Evolutionary conservation across 2,329 filamentous ascomycete species (phyloP).

Genomic region (Aspergillus jensenii): DNA sequence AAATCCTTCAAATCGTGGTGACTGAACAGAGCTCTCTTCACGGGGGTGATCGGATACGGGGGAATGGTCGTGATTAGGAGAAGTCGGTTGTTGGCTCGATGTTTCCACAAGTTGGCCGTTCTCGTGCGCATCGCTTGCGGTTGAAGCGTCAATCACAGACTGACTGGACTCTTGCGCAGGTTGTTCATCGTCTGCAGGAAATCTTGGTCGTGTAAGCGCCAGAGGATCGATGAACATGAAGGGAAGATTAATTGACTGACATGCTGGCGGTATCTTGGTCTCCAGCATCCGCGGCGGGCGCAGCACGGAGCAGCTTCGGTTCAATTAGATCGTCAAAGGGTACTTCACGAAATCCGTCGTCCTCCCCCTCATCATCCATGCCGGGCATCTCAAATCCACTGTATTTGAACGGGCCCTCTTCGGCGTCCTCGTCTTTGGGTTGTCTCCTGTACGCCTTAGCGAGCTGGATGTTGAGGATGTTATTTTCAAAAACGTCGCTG

Average conservation of each 20-base stretch:
- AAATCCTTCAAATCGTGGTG: conserved; percentile 24
- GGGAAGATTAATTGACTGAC: conserved; percentile 39
- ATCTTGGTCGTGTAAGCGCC: conserved; percentile 33
- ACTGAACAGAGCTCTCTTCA: neutral
- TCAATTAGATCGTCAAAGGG: conserved; percentile 65
- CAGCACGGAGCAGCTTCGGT: conserved; percentile 61
- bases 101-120: neutral
- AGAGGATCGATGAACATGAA: conserved; percentile 19
- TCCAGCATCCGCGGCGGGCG: conserved; percentile 26
- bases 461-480: conserved; percentile 60
- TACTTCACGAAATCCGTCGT: conserved; percentile 63
- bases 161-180: conserved; percentile 22
- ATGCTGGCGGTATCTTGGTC: conserved; percentile 34
- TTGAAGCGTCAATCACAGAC: conserved; percentile 1
- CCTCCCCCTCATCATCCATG: conserved; percentile 54
- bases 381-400: conserved; percentile 74
- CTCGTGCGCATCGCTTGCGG: neutral
- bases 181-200: conserved; percentile 25
- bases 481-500: conserved; percentile 55
- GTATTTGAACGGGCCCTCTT: conserved; percentile 68
- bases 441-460: conserved; percentile 67
- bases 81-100: neutral
- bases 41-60: neutral
- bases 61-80: neutral
- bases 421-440: conserved; percentile 44